phyloP scores from a whole-genome alignment of 2,329 filamentous ascomycete species.

The Erysiphe pulchra region DNA sequence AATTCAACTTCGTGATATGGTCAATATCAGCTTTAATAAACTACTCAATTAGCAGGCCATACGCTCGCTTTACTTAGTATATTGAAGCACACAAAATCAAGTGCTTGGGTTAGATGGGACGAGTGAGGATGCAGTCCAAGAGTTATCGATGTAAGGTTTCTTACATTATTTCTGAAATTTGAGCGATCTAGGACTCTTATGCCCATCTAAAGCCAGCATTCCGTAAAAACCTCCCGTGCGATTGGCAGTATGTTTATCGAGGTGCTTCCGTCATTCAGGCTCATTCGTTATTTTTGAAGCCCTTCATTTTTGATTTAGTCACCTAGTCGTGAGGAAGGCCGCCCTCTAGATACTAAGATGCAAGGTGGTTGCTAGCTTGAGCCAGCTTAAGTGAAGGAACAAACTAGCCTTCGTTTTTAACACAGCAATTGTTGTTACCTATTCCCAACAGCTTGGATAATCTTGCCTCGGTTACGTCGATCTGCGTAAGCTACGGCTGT shows the following conservation, averaged over 20 bases:
- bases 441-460: no score
- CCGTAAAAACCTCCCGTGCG: conserved; percentile 1
- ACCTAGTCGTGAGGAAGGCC: no score
- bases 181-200: conserved; percentile 4
- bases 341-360: no score
- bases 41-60: not conserved
- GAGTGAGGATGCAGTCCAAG: conserved; percentile 1
- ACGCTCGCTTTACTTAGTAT: conserved; percentile 10
- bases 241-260: conserved; percentile 1
- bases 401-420: no score
- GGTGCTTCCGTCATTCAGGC: conserved; percentile 5
- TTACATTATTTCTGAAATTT: conserved; percentile 9
- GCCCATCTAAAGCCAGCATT: conserved; percentile 3
- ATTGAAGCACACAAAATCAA: conserved; percentile 11
- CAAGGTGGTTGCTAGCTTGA: no score
- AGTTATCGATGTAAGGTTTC: conserved; percentile 15
- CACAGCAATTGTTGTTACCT: no score
- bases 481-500: no score
- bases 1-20: conserved; percentile 10
- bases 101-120: not conserved
- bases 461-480: no score
- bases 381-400: no score
- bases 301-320: no score
- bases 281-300: no score
- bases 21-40: conserved; percentile 2